A percentile compares a stretch with the other conserved stretches of the same genome.
These are phyloP conservation scores for Zygoascus tannicola DNA, from an alignment of 805 yeast genomes.

Conservation along the genomic window DNA sequence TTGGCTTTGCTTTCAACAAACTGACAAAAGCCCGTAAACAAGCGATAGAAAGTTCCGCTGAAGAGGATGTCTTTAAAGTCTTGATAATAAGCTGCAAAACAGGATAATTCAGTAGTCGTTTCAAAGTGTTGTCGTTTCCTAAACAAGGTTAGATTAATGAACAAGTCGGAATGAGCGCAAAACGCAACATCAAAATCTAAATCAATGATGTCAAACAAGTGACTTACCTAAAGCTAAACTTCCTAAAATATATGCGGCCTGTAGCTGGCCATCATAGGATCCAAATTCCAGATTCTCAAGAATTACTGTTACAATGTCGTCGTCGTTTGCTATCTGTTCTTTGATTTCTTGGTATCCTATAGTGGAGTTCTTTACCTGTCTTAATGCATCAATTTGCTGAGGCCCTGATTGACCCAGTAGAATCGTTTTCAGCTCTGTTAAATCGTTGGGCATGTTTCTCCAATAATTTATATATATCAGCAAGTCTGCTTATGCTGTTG, in stretches of 20 bases:
- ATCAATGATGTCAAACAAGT: not conserved
- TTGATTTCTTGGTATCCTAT: slow-evolving; percentile 29
- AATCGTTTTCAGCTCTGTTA: not conserved
- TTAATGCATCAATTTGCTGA: slow-evolving; percentile 11
- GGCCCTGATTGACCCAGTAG: not conserved
- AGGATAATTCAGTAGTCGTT: slow-evolving; percentile 13
- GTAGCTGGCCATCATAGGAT: slow-evolving; percentile 13
- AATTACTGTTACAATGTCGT: slow-evolving; percentile 13
- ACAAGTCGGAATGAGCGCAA: not conserved
- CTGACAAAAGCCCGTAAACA: slow-evolving; percentile 14
- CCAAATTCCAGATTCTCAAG: slow-evolving; percentile 18
- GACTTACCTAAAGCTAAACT: slow-evolving; percentile 25
- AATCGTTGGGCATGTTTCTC: not conserved
- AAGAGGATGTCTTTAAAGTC: slow-evolving; percentile 2
- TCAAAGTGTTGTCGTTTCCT: slow-evolving; percentile 9
- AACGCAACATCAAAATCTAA: not conserved
- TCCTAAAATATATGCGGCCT: slow-evolving; percentile 23
- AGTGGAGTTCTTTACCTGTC: slow-evolving; percentile 23
- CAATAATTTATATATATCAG: no score
- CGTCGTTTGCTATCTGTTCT: slow-evolving; percentile 4
- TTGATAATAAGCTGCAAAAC: slow-evolving; percentile 10
- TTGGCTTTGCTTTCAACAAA: slow-evolving; percentile 12
- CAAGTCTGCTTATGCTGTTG: no score
- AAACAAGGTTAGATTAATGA: no score
- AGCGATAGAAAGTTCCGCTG: slow-evolving; percentile 9